Conservation (phyloP, 106 monocot genomes). For the Dactylorhiza incarnata region DNA sequence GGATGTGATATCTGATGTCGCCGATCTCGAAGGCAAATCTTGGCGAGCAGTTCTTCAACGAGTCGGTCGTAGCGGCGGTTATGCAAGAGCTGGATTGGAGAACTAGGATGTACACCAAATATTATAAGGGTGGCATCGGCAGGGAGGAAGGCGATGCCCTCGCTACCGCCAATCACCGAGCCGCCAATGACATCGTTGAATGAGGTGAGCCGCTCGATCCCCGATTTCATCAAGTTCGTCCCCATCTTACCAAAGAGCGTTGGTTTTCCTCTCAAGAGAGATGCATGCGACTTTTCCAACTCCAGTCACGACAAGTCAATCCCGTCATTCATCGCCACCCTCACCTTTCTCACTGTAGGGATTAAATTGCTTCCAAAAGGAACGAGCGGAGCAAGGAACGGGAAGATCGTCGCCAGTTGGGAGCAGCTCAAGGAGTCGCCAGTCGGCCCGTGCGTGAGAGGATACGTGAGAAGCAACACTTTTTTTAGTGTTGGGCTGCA, state of each 20-base stretch:
- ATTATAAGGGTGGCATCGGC: constrained; percentile 16
- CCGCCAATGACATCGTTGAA: constrained; percentile 24
- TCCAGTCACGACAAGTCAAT: constrained; percentile 7
- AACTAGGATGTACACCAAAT: constrained; percentile 28
- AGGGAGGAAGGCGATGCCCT: constrained; percentile 11
- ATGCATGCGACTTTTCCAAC: neutral
- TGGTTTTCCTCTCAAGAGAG: constrained; percentile 14
- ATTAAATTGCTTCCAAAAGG: too few relatives aligned
- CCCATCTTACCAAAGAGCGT: constrained; percentile 37
- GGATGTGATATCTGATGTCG: constrained; percentile 20
- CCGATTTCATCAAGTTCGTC: constrained; percentile 39
- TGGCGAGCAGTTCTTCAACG: constrained; percentile 24
- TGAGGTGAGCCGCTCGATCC: constrained; percentile 28
- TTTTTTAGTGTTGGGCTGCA: too few relatives aligned
- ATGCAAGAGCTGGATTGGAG: constrained; percentile 29
- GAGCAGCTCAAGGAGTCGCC: too few relatives aligned
- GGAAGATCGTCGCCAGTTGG: too few relatives aligned
- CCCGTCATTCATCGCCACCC: too few relatives aligned
- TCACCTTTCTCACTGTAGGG: too few relatives aligned
- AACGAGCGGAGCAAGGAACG: too few relatives aligned
- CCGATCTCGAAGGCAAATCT: constrained; percentile 13
- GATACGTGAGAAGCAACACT: too few relatives aligned
- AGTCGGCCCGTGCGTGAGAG: too few relatives aligned
- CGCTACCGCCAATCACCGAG: constrained; percentile 29
- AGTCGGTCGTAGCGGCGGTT: too few relatives aligned